Evolutionary conservation across 2,329 filamentous ascomycete genomes (phyloP).

Genomic region (Lizonia empirigonia): DNA sequence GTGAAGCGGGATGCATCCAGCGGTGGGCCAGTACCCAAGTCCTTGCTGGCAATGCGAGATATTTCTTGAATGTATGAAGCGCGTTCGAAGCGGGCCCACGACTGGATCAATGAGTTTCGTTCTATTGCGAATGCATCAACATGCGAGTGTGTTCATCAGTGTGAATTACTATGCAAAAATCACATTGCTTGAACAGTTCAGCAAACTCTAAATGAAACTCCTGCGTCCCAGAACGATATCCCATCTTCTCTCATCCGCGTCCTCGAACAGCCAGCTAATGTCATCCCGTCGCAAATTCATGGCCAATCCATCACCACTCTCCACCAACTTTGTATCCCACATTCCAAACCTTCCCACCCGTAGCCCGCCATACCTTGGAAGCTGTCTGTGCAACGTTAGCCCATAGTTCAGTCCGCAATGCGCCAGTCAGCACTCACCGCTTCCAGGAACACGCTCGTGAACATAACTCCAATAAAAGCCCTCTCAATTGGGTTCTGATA

Average conservation of each 20-base stretch:
- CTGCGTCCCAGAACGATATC: not conserved
- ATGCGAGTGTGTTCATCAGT: too few species aligned
- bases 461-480: slow-evolving; percentile 58
- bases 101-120: not conserved
- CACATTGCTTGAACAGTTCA: not conserved
- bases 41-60: slow-evolving; percentile 59
- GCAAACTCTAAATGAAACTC: not conserved
- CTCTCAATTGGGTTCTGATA: slow-evolving; percentile 54
- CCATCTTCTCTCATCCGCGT: not conserved
- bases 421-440: slow-evolving; percentile 43
- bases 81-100: slow-evolving; percentile 63
- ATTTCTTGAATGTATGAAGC: slow-evolving; percentile 64
- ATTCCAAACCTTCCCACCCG: slow-evolving; percentile 56
- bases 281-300: not conserved
- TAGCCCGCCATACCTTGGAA: slow-evolving; percentile 57
- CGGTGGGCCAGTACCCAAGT: slow-evolving; percentile 48
- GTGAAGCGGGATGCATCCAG: slow-evolving; percentile 49
- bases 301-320: slow-evolving; percentile 50
- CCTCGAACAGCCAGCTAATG: too few species aligned
- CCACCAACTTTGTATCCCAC: slow-evolving; percentile 61
- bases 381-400: slow-evolving; percentile 38
- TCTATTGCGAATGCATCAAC: too few species aligned
- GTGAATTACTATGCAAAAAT: not conserved
- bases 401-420: not conserved
- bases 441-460: slow-evolving; percentile 54